Percentiles rank a stretch among this genome's conserved stretches.
Evolutionary conservation across 495 filamentous ascomycete species (phyloP).

Genomic region (Amniculicola lignicola): DNA sequence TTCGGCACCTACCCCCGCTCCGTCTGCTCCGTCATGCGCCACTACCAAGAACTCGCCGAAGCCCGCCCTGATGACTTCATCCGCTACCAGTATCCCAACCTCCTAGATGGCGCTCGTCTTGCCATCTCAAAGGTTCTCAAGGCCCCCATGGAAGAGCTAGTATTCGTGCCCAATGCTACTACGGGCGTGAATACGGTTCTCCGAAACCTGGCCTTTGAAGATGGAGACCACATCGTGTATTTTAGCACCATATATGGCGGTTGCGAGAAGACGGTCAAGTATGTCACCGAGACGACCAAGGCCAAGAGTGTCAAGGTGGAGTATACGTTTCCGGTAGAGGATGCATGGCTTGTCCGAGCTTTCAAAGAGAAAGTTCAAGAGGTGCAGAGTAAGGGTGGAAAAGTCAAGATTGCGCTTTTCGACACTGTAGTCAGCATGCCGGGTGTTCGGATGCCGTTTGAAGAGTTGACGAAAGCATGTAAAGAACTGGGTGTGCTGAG

Average conservation of each 20-base stretch:
- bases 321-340: slow-evolving; percentile 57
- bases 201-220: slow-evolving; percentile 58
- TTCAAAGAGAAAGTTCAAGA: slow-evolving; percentile 50
- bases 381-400: slow-evolving; percentile 24
- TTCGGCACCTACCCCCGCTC: slow-evolving; percentile 70
- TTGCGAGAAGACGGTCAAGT: slow-evolving; percentile 67
- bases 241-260: slow-evolving; percentile 77
- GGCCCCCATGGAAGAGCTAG: slow-evolving; percentile 59
- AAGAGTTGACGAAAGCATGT: slow-evolving; percentile 60
- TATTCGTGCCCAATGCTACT: slow-evolving; percentile 80
- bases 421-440: slow-evolving; percentile 75
- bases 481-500: slow-evolving; percentile 59
- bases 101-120: slow-evolving; percentile 61
- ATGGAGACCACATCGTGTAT: slow-evolving; percentile 43
- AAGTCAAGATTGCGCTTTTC: slow-evolving; percentile 63
- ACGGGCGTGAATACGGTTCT: slow-evolving; percentile 77
- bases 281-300: slow-evolving; percentile 59
- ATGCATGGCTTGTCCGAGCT: slow-evolving; percentile 53
- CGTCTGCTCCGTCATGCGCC: slow-evolving; percentile 56
- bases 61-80: slow-evolving; percentile 68
- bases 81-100: slow-evolving; percentile 55
- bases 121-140: slow-evolving; percentile 63
- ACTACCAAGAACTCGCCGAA: slow-evolving; percentile 61
- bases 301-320: slow-evolving; percentile 45
- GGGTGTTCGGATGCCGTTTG: slow-evolving; percentile 75